Conservation (phyloP, 306 rosid species). For the cucumber (Cucumis sativus) region Cucumber_9930_V3 NC_026658.2:14882501-14883000, state of each 20-base stretch:
- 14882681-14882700: slow-evolving; percentile 35
- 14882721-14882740: background rate
- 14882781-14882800: no score
- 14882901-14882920: no score
- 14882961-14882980: no score
- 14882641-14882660: slow-evolving; percentile 75
- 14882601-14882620: slow-evolving; percentile 50
- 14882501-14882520: background rate
- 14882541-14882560: background rate
- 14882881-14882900: no score
- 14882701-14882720: background rate
- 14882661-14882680: slow-evolving; percentile 83
- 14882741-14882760: background rate
- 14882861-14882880: no score
- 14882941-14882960: no score
- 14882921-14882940: no score
- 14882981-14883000: no score
- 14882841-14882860: no score
- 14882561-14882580: background rate
- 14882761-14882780: background rate
- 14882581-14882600: background rate
- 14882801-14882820: no score
- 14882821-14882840: no score
- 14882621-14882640: slow-evolving; percentile 57
- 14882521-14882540: background rate